Evolutionary conservation across 2,329 filamentous ascomycete genomes (phyloP).

Genomic region (Microdochium nivale): DNA sequence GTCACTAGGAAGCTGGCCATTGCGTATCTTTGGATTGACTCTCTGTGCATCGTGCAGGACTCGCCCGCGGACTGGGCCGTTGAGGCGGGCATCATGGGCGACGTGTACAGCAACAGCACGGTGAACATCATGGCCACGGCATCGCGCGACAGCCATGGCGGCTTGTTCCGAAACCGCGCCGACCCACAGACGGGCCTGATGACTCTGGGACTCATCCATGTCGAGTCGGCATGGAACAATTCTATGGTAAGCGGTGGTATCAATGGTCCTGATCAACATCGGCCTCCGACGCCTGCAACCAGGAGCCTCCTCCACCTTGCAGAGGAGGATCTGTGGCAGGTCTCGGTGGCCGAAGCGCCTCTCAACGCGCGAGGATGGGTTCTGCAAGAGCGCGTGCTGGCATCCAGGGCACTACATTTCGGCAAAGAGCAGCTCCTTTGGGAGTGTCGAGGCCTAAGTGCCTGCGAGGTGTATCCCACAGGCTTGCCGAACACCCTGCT

Average conservation of each 20-base stretch:
- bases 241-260: no score
- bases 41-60: conserved; percentile 9
- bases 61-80: conserved; percentile 4
- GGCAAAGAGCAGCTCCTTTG: conserved; percentile 4
- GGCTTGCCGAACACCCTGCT: background rate
- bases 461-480: background rate
- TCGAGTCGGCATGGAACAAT: background rate
- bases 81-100: conserved; percentile 9
- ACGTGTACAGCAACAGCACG: conserved; percentile 7
- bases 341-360: conserved; percentile 1
- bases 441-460: conserved; percentile 1
- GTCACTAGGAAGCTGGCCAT: conserved; percentile 2
- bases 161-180: background rate
- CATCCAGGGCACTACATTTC: conserved; percentile 3
- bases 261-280: no score
- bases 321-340: background rate
- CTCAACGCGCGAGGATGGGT: conserved; percentile 4
- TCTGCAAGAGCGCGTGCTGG: conserved; percentile 6
- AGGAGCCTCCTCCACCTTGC: no score
- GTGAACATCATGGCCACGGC: conserved; percentile 6
- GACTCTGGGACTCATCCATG: background rate
- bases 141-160: conserved; percentile 3
- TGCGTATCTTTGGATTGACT: conserved; percentile 6
- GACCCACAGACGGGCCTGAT: background rate
- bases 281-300: no score